Percentiles rank a stretch among this genome's conserved stretches.
phyloP scores from a whole-genome alignment of 768 basidiomycete genomes.

The Panus rudis region DNA sequence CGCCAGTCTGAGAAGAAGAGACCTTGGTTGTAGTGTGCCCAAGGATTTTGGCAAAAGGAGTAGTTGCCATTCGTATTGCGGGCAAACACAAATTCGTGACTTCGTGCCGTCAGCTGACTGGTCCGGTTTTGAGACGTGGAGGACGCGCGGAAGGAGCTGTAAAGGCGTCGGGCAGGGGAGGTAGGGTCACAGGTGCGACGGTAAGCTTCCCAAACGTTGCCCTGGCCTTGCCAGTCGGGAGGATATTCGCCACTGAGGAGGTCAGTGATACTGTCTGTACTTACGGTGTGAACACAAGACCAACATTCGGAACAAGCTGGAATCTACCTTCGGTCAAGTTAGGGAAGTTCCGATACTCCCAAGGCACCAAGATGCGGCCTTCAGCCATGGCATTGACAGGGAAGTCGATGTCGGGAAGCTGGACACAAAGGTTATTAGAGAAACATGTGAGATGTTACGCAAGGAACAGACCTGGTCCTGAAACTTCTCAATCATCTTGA shows the following conservation, averaged over 20 bases:
- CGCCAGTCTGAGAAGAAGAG: constrained; percentile 98
- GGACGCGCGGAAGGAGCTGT: constrained; percentile 61
- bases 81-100: constrained; percentile 59
- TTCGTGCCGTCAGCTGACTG: constrained; percentile 21
- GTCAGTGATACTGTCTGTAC: constrained; percentile 37
- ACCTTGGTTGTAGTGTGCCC: constrained; percentile 82
- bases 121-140: constrained; percentile 26
- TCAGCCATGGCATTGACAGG: constrained; percentile 92
- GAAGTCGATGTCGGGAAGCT: constrained; percentile 94
- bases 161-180: constrained; percentile 75
- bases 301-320: neutral
- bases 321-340: constrained; percentile 47
- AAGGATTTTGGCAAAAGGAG: constrained; percentile 77
- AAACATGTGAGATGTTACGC: neutral
- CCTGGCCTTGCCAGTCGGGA: constrained; percentile 80
- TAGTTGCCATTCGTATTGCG: constrained; percentile 51
- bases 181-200: constrained; percentile 83
- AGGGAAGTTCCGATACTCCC: constrained; percentile 74
- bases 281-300: neutral
- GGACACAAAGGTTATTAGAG: constrained; percentile 6
- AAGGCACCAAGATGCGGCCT: constrained; percentile 87
- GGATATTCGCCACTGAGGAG: constrained; percentile 41
- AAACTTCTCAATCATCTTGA: constrained; percentile 68
- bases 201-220: constrained; percentile 91
- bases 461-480: constrained; percentile 43